Percentiles rank a stretch among this genome's conserved stretches.
Conservation (phyloP, 140 eudicot genomes). For the Anethum foeniculum region DNA sequence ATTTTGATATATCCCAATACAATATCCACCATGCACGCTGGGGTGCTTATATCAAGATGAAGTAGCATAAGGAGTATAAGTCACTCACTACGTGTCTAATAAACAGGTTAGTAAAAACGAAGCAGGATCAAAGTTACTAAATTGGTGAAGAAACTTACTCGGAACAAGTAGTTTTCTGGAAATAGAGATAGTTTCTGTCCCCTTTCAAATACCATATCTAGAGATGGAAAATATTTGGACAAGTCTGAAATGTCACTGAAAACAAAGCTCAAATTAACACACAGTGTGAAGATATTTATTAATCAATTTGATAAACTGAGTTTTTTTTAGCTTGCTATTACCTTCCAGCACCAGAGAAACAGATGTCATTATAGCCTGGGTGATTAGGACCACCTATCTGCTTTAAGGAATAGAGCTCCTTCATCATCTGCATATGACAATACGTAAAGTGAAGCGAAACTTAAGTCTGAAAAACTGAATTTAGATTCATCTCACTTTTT, state of each 20-base stretch:
- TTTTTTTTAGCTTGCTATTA: constrained; percentile 20
- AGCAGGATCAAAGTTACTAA: background rate
- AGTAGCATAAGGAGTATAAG: background rate
- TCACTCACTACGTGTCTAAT: background rate
- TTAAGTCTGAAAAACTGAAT: background rate
- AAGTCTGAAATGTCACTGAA: constrained; percentile 65
- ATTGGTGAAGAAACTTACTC: constrained; percentile 34
- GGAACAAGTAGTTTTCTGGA: constrained; percentile 89
- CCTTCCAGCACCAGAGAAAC: constrained; percentile 95
- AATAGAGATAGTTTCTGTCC: constrained; percentile 70
- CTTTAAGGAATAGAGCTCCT: constrained; percentile 49
- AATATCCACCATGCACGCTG: constrained; percentile 83
- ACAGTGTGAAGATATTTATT: background rate
- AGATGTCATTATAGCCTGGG: constrained; percentile 70
- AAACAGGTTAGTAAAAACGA: background rate
- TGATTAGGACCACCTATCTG: constrained; percentile 66
- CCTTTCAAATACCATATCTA: constrained; percentile 72
- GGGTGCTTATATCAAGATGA: constrained; percentile 52
- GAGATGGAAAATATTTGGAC: constrained; percentile 55
- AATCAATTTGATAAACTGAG: constrained; percentile 5
- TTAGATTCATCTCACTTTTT: background rate
- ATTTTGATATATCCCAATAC: constrained; percentile 83
- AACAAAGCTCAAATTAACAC: constrained; percentile 20
- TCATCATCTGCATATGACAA: constrained; percentile 39
- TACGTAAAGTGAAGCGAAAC: background rate